phyloP scores from a whole-genome alignment of 2,329 filamentous ascomycete species.

The Phialophora macrospora region DNA sequence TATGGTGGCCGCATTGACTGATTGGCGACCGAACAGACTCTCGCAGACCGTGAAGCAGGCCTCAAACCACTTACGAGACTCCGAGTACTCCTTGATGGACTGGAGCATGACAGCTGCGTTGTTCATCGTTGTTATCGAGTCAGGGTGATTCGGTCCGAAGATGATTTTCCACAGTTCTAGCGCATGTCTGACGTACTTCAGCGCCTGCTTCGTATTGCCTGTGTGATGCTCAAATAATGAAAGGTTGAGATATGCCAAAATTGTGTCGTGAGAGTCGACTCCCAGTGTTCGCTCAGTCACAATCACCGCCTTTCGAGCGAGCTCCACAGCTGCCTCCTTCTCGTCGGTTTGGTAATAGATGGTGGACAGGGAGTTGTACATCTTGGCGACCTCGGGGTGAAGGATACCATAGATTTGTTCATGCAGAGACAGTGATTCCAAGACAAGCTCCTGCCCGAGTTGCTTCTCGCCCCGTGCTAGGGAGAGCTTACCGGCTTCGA shows the following conservation, averaged over 20 bases:
- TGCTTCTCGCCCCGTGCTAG: slow-evolving; percentile 94
- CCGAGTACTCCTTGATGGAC: slow-evolving; percentile 89
- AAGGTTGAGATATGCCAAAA: slow-evolving; percentile 94
- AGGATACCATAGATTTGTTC: slow-evolving; percentile 99
- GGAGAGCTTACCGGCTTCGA: slow-evolving; percentile 96
- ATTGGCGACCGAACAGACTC: slow-evolving; percentile 83
- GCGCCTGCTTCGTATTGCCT: slow-evolving; percentile 85
- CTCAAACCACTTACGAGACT: slow-evolving; percentile 96
- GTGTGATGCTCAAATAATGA: slow-evolving; percentile 91
- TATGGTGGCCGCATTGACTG: slow-evolving; percentile 90
- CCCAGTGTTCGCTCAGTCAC: slow-evolving; percentile 93
- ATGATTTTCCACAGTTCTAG: slow-evolving; percentile 96
- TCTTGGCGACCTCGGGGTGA: slow-evolving; percentile 91
- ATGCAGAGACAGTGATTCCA: slow-evolving; percentile 94
- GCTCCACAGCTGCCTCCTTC: slow-evolving; percentile 91
- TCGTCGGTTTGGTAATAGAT: slow-evolving; percentile 98
- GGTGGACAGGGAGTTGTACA: slow-evolving; percentile 94
- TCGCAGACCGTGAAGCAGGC: slow-evolving; percentile 88
- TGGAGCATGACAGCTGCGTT: slow-evolving; percentile 99
- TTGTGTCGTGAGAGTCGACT: slow-evolving; percentile 89
- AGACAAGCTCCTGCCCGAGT: slow-evolving; percentile 88
- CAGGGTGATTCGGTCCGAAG: slow-evolving; percentile 89
- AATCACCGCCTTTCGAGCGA: slow-evolving; percentile 94
- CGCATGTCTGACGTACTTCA: slow-evolving; percentile 88
- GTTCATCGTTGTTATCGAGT: slow-evolving; percentile 98